Conservation (phyloP, 1,284 basidiomycete species). For the Rhodotorula sp. region DNA sequence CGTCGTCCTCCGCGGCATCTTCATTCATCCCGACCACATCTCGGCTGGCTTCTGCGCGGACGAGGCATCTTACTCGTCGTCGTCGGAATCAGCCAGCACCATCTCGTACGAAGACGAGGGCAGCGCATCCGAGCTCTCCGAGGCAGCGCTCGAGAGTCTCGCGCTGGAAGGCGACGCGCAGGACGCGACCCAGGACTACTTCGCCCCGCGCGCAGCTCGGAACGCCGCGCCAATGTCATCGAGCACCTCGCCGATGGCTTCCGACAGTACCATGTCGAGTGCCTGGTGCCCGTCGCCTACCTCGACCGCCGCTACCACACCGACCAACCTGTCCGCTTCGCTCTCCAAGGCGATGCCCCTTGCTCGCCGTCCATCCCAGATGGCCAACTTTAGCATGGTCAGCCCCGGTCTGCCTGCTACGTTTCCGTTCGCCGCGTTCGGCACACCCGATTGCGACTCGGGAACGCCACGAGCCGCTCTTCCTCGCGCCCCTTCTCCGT, state of each 20-base stretch:
- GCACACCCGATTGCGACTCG: background rate
- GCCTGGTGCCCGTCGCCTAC: conserved; percentile 7
- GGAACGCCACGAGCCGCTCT: background rate
- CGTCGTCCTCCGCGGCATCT: conserved; percentile 22
- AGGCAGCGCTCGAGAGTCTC: conserved; percentile 4
- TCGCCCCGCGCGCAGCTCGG: conserved; percentile 18
- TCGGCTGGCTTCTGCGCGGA: conserved; percentile 10
- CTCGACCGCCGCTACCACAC: conserved; percentile 19
- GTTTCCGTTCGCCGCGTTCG: conserved; percentile 23
- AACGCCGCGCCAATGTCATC: conserved; percentile 1
- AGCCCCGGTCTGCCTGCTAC: conserved; percentile 19
- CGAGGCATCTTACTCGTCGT: conserved; percentile 6
- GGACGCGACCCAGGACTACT: conserved; percentile 26
- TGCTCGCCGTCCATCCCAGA: conserved; percentile 4
- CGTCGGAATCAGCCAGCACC: conserved; percentile 15
- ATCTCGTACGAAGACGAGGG: conserved; percentile 19
- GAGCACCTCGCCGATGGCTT: conserved; percentile 22
- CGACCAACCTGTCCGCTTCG: conserved; percentile 7
- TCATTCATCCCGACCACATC: conserved; percentile 36
- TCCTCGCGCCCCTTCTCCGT: conserved; percentile 9
- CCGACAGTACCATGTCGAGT: conserved; percentile 12
- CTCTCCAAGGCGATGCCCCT: conserved; percentile 2
- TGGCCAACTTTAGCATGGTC: conserved; percentile 2
- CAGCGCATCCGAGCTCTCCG: background rate
- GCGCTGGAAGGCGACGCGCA: conserved; percentile 8